Evolutionary conservation across 2,329 filamentous ascomycete species (phyloP), one percentile per base, ranked within the genome.

Genomic region (Domatiomyces catenatus): DNA sequence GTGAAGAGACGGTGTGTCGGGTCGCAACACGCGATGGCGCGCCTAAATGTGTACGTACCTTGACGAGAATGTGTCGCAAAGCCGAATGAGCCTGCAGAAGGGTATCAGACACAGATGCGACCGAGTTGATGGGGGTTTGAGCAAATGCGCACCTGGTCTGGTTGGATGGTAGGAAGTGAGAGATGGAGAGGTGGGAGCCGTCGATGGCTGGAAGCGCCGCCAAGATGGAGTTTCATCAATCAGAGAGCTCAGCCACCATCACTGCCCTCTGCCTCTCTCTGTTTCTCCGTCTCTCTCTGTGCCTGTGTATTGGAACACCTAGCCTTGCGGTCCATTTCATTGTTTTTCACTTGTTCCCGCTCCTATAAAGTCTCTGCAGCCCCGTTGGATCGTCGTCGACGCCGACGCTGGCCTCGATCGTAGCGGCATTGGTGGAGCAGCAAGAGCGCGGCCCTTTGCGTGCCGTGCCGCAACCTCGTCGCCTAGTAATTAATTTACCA

Each of bases 21-120:
- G 22, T 36, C 44, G 24, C 47, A 26, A 32, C 47, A 44, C 22
- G 36, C 44, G 53, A 55, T 56, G 51, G 52, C 51, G 44, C 24
- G 28, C 50, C 22, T 42, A 44, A 48, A 48, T 53, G 45, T 51
- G 36, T 42, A 55, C 58, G 42, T 59, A 59, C 56, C 56, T 58
- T 49, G 50, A 18, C 44, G 53, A 48, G 20, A 18, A 49, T 32
- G n/a, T 36, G 54, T 57, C 48, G 49, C 51, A 43, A 46, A 26
- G 10, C 44, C 28, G 46, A 49, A 26, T 56, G 51, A 56, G 46
- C 18, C 22, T 46, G 28, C 3, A 10, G 18, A 47, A 17, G 8
- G 42, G 44, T 53, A 28, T 50, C 54, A 49, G 53, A 56, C 12
- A 47, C 39, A 17, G 49, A 54, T 45, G 58, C 56, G 58, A 59